Conservation (phyloP, 257 asterid genomes). For the Linderniella brevidens region DNA sequence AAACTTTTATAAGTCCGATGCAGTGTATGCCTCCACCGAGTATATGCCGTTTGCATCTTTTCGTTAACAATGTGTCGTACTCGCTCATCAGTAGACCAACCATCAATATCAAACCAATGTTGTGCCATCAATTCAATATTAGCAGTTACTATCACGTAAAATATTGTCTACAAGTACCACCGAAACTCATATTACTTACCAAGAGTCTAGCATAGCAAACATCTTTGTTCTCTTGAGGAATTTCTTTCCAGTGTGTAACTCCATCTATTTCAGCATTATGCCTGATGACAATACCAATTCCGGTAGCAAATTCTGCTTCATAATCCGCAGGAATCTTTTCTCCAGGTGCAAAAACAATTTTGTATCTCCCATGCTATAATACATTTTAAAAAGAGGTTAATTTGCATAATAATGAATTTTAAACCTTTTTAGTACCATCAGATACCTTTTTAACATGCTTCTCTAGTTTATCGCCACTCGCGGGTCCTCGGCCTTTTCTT, state of each 20-base stretch:
- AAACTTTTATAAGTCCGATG: neutral
- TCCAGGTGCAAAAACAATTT: constrained; percentile 3
- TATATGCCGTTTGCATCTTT: neutral
- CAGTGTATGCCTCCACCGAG: constrained; percentile 2
- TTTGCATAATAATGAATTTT: neutral
- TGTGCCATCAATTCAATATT: neutral
- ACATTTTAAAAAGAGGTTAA: neutral
- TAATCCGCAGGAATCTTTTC: neutral
- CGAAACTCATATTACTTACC: neutral
- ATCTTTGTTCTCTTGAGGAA: neutral
- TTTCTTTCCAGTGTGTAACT: neutral
- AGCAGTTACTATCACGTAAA: neutral
- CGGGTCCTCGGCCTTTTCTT: neutral
- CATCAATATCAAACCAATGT: constrained; percentile 5
- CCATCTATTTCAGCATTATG: constrained; percentile 1
- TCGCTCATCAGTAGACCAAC: neutral
- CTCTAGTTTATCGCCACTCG: neutral
- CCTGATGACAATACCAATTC: no score
- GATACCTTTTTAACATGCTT: neutral
- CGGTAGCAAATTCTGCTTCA: neutral
- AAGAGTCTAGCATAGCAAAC: neutral
- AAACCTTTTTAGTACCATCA: no score
- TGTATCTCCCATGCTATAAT: neutral
- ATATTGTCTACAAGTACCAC: neutral
- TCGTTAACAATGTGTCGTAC: neutral